phyloP scores from a whole-genome alignment of 768 basidiomycete genomes.

The Mycena kentingensis region DNA sequence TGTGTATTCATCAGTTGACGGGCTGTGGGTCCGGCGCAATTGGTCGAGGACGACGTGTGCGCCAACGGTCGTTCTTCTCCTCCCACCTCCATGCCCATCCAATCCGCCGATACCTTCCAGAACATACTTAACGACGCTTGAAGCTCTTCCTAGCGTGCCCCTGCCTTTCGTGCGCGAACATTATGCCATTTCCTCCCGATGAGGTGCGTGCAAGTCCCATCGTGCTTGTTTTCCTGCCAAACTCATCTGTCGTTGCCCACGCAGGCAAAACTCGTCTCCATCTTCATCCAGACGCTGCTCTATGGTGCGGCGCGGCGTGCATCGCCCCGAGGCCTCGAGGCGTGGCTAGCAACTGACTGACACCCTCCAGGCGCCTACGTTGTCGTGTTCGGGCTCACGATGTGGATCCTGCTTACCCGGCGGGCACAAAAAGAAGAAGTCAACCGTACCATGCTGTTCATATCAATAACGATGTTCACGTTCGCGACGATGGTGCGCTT shows the following conservation, averaged over 20 bases:
- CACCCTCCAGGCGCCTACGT: background rate
- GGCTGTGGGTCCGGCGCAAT: too few relatives aligned
- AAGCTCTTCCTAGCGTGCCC: too few relatives aligned
- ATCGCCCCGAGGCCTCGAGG: background rate
- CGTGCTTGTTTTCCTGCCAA: too few relatives aligned
- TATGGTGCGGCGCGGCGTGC: conserved; percentile 23
- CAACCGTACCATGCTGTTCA: background rate
- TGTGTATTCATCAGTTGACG: too few relatives aligned
- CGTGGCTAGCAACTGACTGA: background rate
- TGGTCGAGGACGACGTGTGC: too few relatives aligned
- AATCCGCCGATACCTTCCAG: too few relatives aligned
- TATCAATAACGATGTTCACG: background rate
- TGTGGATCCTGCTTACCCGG: background rate
- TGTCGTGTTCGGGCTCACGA: conserved; percentile 1
- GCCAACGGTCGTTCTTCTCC: too few relatives aligned
- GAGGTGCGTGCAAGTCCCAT: conserved; percentile 11
- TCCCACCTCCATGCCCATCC: too few relatives aligned
- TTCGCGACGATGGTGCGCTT: background rate
- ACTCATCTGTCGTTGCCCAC: too few relatives aligned
- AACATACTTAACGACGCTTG: too few relatives aligned
- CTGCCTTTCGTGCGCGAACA: background rate
- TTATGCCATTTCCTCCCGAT: conserved; percentile 18
- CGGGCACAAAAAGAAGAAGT: background rate
- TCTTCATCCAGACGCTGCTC: conserved; percentile 30
- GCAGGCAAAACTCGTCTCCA: conserved; percentile 29